Conservation (phyloP, 2,329 filamentous ascomycete genomes). For the Ceratocystis huliohia region DNA sequence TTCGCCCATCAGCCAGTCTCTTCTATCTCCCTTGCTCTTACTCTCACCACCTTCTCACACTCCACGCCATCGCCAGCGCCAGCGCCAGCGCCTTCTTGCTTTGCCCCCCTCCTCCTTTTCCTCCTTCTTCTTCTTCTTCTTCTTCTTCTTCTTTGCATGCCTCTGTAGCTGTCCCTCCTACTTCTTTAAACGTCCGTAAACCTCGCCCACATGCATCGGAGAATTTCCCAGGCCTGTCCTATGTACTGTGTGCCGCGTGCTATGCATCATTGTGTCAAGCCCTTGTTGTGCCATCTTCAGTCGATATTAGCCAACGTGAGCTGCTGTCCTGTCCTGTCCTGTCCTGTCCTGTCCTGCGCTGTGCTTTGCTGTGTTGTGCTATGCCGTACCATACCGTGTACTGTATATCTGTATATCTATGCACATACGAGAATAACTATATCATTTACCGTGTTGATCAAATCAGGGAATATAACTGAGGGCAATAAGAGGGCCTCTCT, state of each 20-base stretch:
- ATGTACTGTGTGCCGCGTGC: not conserved
- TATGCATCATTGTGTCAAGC: not conserved
- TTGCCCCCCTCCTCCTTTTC: not conserved
- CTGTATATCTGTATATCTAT: too few species aligned
- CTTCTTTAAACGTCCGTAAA: not conserved
- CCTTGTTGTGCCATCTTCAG: not conserved
- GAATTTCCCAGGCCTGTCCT: not conserved
- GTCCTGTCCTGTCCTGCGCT: too few species aligned
- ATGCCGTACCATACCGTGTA: too few species aligned
- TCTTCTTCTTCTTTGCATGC: not conserved
- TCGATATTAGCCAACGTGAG: not conserved
- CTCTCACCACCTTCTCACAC: not conserved
- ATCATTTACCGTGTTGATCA: not conserved
- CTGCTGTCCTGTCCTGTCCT: too few species aligned
- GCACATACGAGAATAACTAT: too few species aligned
- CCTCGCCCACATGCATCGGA: constrained; percentile 1
- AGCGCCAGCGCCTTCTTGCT: not conserved
- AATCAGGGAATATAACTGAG: not conserved
- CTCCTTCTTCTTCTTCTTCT: not conserved
- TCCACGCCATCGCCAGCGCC: not conserved
- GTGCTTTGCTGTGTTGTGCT: too few species aligned
- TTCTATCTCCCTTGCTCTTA: too few species aligned
- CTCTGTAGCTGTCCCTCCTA: not conserved
- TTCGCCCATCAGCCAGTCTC: not conserved
- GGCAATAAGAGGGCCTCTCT: not conserved